Conservation (phyloP, 2,329 filamentous ascomycete species). For the Beauveria bassiana region DNA sequence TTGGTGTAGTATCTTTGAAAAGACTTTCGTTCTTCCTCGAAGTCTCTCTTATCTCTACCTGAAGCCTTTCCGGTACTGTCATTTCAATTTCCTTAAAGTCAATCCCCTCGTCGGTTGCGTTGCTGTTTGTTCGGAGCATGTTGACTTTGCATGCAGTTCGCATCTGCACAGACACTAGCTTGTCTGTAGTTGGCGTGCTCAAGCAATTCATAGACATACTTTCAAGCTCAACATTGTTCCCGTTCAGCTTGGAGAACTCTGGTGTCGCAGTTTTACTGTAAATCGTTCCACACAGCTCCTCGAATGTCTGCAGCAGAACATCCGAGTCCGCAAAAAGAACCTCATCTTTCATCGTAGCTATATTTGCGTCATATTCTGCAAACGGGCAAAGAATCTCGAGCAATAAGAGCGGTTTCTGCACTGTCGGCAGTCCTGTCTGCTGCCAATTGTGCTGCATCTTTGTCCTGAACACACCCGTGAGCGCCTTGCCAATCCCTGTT, state of each 20-base stretch:
- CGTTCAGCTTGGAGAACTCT: neutral
- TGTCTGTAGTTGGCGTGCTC: neutral
- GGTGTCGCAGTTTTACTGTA: neutral
- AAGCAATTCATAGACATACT: neutral
- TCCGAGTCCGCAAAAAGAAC: slow-evolving; percentile 56
- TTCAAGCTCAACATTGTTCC: neutral
- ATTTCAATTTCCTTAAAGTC: slow-evolving; percentile 7
- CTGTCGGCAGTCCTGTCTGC: neutral
- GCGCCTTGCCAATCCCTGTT: slow-evolving; percentile 51
- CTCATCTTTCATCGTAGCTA: slow-evolving; percentile 65
- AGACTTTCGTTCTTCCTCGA: too few relatives aligned
- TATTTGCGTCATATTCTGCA: slow-evolving; percentile 62
- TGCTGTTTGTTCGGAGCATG: slow-evolving; percentile 25
- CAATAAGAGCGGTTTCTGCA: slow-evolving; percentile 49
- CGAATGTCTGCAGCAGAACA: slow-evolving; percentile 37
- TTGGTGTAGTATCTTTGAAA: neutral
- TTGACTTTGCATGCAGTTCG: slow-evolving; percentile 24
- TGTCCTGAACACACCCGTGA: slow-evolving; percentile 45
- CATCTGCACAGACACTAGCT: slow-evolving; percentile 17
- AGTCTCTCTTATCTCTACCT: neutral
- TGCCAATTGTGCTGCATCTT: slow-evolving; percentile 18
- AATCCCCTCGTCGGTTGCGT: slow-evolving; percentile 23
- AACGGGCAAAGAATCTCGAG: slow-evolving; percentile 55
- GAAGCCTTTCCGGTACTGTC: neutral
- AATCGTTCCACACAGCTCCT: neutral